Percentiles rank a stretch among this genome's conserved stretches.
Conservation (phyloP, 257 asterid species). For the Cinchona pubescens region DNA sequence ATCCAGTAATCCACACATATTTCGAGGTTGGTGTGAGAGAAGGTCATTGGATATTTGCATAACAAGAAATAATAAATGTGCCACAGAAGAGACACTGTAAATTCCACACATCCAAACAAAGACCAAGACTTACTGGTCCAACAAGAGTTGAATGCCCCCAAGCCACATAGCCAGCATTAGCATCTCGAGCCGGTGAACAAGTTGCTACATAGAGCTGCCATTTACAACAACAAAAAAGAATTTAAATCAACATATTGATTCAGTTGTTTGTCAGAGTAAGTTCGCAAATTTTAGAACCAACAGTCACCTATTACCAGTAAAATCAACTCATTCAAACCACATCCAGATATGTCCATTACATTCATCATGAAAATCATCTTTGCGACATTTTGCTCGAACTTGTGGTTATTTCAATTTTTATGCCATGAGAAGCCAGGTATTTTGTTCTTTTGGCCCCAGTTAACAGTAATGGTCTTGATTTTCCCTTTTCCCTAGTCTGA, state of each 20-base stretch:
- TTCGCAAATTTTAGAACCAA: neutral
- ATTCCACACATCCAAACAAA: neutral
- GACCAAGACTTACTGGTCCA: slow-evolving; percentile 71
- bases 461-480: too few relatives aligned
- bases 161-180: slow-evolving; percentile 74
- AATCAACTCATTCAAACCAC: neutral
- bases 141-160: slow-evolving; percentile 98
- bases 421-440: neutral
- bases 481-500: too few relatives aligned
- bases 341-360: neutral
- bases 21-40: neutral
- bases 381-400: neutral
- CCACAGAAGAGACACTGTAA: neutral
- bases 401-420: neutral
- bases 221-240: slow-evolving; percentile 15
- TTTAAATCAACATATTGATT: neutral
- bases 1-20: neutral
- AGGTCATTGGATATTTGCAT: too few relatives aligned
- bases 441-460: too few relatives aligned
- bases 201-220: slow-evolving; percentile 85
- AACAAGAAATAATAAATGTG: neutral
- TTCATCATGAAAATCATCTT: neutral
- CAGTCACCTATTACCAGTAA: neutral
- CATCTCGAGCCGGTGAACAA: slow-evolving; percentile 94
- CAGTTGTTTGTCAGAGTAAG: neutral